Percentiles rank a stretch among this genome's conserved stretches.
These are phyloP conservation scores for Carex parvula DNA, from an alignment of 176 grass and related monocot genomes.

Conservation along the genomic window DNA sequence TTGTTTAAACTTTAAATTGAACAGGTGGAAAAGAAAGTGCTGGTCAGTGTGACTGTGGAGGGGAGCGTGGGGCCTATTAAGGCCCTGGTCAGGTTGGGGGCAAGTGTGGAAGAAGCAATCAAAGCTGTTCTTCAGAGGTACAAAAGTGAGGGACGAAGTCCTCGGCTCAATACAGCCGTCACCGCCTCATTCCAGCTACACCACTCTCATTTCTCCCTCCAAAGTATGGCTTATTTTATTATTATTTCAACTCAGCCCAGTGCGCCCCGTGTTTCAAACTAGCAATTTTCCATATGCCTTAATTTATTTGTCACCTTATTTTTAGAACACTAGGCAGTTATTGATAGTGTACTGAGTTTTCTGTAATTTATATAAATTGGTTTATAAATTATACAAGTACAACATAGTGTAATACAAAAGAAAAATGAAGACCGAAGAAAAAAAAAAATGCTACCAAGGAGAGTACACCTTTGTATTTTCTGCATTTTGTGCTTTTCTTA, in stretches of 20 bases:
- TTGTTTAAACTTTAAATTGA: not conserved
- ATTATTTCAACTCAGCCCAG: not conserved
- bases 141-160: slow-evolving; percentile 59
- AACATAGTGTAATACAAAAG: too few relatives aligned
- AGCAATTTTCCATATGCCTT: too few relatives aligned
- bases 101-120: slow-evolving; percentile 66
- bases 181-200: slow-evolving; percentile 56
- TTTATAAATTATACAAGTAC: too few relatives aligned
- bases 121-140: slow-evolving; percentile 59
- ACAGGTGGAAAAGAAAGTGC: slow-evolving; percentile 54
- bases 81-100: slow-evolving; percentile 58
- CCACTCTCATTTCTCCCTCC: slow-evolving; percentile 73
- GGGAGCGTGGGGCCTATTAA: slow-evolving; percentile 74
- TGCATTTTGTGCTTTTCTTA: not conserved
- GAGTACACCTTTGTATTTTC: not conserved
- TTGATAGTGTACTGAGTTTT: too few relatives aligned
- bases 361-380: too few relatives aligned
- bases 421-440: not conserved
- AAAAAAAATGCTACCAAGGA: not conserved
- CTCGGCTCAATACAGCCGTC: slow-evolving; percentile 35
- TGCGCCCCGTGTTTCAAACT: too few relatives aligned
- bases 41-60: slow-evolving; percentile 82
- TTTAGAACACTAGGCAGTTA: not conserved
- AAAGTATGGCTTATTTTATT: slow-evolving; percentile 41
- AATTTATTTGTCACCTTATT: too few relatives aligned